phyloP scores from a whole-genome alignment of 345 rosid species.

The Salix koriyanagi region DNA sequence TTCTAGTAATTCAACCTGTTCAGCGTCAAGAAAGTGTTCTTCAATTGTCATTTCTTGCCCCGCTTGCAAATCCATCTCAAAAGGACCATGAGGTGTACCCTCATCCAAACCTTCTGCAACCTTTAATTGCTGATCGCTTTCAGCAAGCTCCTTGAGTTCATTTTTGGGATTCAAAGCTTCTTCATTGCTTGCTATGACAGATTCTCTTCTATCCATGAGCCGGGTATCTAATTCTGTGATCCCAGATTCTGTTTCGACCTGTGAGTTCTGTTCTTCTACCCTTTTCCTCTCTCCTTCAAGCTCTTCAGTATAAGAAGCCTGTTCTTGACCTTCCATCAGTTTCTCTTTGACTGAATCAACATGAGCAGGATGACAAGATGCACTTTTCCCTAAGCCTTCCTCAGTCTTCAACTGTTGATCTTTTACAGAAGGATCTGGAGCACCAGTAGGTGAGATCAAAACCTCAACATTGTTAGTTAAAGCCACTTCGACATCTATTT shows the following conservation, averaged over 20 bases:
- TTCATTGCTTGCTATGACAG: neutral
- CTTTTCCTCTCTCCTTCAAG: slow-evolving; percentile 6
- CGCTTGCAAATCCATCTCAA: slow-evolving; percentile 4
- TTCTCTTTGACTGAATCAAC: slow-evolving; percentile 24
- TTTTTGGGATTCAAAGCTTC: neutral
- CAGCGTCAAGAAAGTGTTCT: slow-evolving; percentile 28
- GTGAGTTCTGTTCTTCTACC: slow-evolving; percentile 6
- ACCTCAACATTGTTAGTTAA: neutral
- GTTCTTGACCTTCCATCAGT: slow-evolving; percentile 32
- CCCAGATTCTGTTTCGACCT: slow-evolving; percentile 7
- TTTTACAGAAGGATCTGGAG: neutral
- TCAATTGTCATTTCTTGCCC: slow-evolving; percentile 21
- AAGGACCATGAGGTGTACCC: neutral
- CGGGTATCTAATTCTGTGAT: neutral
- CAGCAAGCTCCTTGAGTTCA: slow-evolving; percentile 4
- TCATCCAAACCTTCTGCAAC: slow-evolving; percentile 2
- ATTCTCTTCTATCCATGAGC: slow-evolving; percentile 8
- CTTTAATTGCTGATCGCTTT: slow-evolving; percentile 8
- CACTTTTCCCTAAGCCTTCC: slow-evolving; percentile 4
- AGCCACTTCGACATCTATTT: neutral
- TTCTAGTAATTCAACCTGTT: slow-evolving; percentile 25
- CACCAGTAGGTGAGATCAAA: neutral
- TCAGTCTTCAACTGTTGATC: slow-evolving; percentile 23
- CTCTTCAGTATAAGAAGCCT: slow-evolving; percentile 18
- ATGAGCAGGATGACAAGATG: slow-evolving; percentile 14